Conservation (phyloP, 2,329 filamentous ascomycete genomes). For the Amesomyces nigricolor region DNA sequence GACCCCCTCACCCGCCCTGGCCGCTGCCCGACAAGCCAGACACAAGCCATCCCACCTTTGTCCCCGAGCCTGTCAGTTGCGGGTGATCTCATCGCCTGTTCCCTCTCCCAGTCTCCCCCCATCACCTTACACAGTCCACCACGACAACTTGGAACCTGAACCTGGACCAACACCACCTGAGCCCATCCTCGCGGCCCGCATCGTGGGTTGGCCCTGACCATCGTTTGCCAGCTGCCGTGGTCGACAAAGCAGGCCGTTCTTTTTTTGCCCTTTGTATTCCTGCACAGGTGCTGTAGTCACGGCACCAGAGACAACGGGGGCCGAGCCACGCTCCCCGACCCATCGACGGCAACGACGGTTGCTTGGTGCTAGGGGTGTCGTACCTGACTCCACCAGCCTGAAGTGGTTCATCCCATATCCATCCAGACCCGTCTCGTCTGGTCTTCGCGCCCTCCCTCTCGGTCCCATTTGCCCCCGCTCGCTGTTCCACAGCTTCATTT, state of each 20-base stretch:
- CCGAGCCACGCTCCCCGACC: constrained; percentile 9
- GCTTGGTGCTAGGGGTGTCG: constrained; percentile 18
- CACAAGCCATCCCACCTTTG: neutral
- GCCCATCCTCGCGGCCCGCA: constrained; percentile 19
- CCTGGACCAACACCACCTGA: constrained; percentile 13
- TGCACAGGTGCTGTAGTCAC: constrained; percentile 7
- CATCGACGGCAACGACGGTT: constrained; percentile 17
- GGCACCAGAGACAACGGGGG: constrained; percentile 17
- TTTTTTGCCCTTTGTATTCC: constrained; percentile 4
- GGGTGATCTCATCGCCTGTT: constrained; percentile 26
- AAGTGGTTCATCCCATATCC: constrained; percentile 20
- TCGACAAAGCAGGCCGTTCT: constrained; percentile 12
- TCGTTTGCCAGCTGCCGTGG: constrained; percentile 12
- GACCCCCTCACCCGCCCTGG: constrained; percentile 16
- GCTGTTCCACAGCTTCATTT: constrained; percentile 15
- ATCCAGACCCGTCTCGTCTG: constrained; percentile 7
- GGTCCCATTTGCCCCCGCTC: constrained; percentile 16
- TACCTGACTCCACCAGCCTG: constrained; percentile 20
- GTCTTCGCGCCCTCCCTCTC: constrained; percentile 9
- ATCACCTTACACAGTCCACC: constrained; percentile 17
- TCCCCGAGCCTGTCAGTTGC: constrained; percentile 2
- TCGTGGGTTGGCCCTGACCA: constrained; percentile 25
- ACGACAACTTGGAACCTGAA: neutral
- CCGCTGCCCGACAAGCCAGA: constrained; percentile 16
- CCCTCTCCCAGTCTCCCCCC: constrained; percentile 13